phyloP scores from a whole-genome alignment of 805 yeast species.

The Lipomyces chichibuensis region DNA sequence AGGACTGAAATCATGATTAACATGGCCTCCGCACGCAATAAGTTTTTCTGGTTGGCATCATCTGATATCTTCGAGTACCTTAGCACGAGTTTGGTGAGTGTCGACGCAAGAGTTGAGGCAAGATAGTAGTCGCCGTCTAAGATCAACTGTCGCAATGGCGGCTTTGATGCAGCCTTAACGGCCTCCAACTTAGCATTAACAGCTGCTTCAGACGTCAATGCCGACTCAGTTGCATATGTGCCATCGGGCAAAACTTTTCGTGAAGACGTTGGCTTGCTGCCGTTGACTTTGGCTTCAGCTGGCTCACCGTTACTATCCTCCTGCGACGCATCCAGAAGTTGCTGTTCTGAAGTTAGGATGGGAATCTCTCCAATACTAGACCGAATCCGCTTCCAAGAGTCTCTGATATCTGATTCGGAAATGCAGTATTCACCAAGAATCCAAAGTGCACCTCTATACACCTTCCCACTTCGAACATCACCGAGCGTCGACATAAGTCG shows the following conservation, averaged over 20 bases:
- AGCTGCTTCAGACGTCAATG: slow-evolving; percentile 52
- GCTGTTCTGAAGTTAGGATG: slow-evolving; percentile 72
- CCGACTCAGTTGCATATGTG: slow-evolving; percentile 94
- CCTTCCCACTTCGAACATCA: slow-evolving; percentile 80
- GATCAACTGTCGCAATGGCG: slow-evolving; percentile 80
- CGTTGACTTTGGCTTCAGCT: slow-evolving; percentile 42
- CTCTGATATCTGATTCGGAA: slow-evolving; percentile 70
- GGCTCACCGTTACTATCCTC: slow-evolving; percentile 45
- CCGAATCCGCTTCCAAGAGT: slow-evolving; percentile 86
- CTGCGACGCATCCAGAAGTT: slow-evolving; percentile 47
- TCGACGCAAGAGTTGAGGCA: slow-evolving; percentile 82
- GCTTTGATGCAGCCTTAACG: slow-evolving; percentile 49
- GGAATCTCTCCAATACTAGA: slow-evolving; percentile 88
- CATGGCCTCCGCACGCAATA: slow-evolving; percentile 91
- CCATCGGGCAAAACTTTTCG: slow-evolving; percentile 98
- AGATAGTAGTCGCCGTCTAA: slow-evolving; percentile 88
- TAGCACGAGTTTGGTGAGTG: slow-evolving; percentile 84
- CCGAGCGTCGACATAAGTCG: slow-evolving; percentile 67
- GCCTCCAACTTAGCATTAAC: slow-evolving; percentile 47
- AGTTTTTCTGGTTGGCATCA: slow-evolving; percentile 63
- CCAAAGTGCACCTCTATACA: slow-evolving; percentile 93
- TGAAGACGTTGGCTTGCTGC: slow-evolving; percentile 49
- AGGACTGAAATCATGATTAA: slow-evolving; percentile 88
- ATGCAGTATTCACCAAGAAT: slow-evolving; percentile 88
- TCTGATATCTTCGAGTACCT: slow-evolving; percentile 64